Evolutionary conservation across 2,329 filamentous ascomycete genomes (phyloP), one percentile per base, ranked within the genome.

Genomic region (Trichophaea hybrida): DNA sequence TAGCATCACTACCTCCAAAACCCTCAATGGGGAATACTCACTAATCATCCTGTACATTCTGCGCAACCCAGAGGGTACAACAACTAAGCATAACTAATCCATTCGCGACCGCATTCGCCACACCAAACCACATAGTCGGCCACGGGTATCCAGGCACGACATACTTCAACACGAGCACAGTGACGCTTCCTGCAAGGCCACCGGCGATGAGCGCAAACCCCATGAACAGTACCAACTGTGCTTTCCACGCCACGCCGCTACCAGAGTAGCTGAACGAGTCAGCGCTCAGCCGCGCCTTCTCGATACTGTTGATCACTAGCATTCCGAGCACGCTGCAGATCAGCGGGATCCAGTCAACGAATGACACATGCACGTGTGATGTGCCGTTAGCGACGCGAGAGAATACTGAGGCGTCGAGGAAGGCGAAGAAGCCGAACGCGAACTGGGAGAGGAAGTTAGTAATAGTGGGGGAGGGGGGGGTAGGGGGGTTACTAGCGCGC

Each of bases 291-390:
- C 81, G 75, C 32, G 80, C 78, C 73, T 85, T 85, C 69, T 86
- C 82, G 68, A 86, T 85, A 63, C 77, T 81, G 72, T 85, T 85
- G 75, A 85, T 85, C 67, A 85, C 80, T 55, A 85, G 76, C 82
- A 85, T 85, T 61, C 82, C 82, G 35, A 85, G 75, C 61, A 80
- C 76, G 48, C 79, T 83, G 75, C 83, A 85, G 72, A 86, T 85
- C 61, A 79, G 78, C 2, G 82, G 83, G 66, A 86, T 82, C 82
- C 82, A 86, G 74, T 86, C 82, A 65, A 85, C 77, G 71, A 85
- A 85, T 71, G 79, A 84, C 69, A 85, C 77, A 72, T 85, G 80
- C 17, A 82, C 76, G 61, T 76, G 71, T 3, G 55, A 57, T 55
- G 79, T 80, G 63, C 78, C 79, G 71, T 85, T 85, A 68, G 75